Base-by-base conservation (phyloP, 148 eudicot species). In the Bassia scoparia region DNA sequence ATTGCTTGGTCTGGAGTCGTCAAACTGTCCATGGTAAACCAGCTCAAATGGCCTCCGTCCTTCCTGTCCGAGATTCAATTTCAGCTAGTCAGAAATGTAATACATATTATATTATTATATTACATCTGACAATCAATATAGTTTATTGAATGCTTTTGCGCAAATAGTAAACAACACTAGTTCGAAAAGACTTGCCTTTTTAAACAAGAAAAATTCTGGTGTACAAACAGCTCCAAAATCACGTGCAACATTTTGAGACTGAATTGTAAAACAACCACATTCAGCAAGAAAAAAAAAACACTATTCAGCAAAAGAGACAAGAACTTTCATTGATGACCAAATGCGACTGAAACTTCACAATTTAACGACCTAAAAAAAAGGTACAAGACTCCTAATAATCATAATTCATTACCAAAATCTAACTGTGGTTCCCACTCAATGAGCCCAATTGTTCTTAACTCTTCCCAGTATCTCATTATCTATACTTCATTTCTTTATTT, bases 1-100 rank as follows among this genome's bases (percentile, higher is more conserved):
- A 54, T 81, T 95, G 64, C 88, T 85, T 55, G 99, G 99, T 67
- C 96, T 79, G 30, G 96, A 95, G 85, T 92, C 99, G 78, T 91
- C 99, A 84, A 89, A 95, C 81, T 95, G 99, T 7, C 99, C 99
- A 56, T 89, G 99, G 78, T 92, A 91, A 33, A 90, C 99, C 68
- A 95, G 89, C 86, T 92, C 94, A 82, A 91, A 95, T 18, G 96
- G 97, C 80, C 94, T 85, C 71, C 97, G 83, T 55, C 97, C 99
- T 37, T 87, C 97, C 96, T 90, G 87, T 60, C 11, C 29, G 59
- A 79, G 15, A 67, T 49, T 56, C 31, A 56, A 53, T 14, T 8
- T 48, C 14, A 38, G 38, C 20, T 9, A 11, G 46, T 35, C 69
- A n/a, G 55, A 27, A 55, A 70, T 17, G 26, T n/a, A 53, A 41